Base-by-base conservation (phyloP, 805 yeast species). In the Metschnikowia lochheadii region DNA sequence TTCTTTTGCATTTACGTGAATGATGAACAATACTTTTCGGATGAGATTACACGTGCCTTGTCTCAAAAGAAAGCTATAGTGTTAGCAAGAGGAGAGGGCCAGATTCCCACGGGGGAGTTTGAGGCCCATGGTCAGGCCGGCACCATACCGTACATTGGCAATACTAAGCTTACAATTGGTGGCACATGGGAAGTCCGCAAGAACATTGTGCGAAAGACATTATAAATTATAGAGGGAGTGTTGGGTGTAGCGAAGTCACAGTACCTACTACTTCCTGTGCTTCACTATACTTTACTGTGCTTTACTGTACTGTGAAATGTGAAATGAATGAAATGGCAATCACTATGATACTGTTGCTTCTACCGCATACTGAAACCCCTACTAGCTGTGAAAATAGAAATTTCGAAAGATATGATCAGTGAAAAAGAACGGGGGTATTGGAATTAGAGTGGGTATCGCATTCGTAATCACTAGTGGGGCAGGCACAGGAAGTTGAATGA, bases 21-120 rank as follows among this genome's bases (percentile, higher is more conserved):
- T 0, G 61, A 61, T 4, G 63, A 50, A 32, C 38, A 21, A 8
- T 6, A 59, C 1, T 58, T 45, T 6, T 61, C 53, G 52, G 49
- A 49, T 14, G 21, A 33, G 11, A 42, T 61, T 3, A 26, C 23
- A 13, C 23, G 5, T 13, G 45, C 53, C 11, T 31, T 54, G 14
- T 36, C 40, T 18, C 6, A 38, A 5, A 69, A 55, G 11, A 67
- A 54, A 36, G 61, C 63, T 36, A 56, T 81, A 48, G 53, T 86
- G 0, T 49, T 87, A 1, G 73, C 80, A 1, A 77, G 85, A 54
- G 90, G 89, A 1, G 78, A 81, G 40, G 80, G 87, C 0, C 88
- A 83, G 44, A 66, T 85, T 2, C 94, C 96, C 0, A 62, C 77
- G 0, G 72, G 77, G 60, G 89, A 83, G 53, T 48, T 84, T 1